Conservation (phyloP, 345 rosid species). For the Brassica cretica region DNA sequence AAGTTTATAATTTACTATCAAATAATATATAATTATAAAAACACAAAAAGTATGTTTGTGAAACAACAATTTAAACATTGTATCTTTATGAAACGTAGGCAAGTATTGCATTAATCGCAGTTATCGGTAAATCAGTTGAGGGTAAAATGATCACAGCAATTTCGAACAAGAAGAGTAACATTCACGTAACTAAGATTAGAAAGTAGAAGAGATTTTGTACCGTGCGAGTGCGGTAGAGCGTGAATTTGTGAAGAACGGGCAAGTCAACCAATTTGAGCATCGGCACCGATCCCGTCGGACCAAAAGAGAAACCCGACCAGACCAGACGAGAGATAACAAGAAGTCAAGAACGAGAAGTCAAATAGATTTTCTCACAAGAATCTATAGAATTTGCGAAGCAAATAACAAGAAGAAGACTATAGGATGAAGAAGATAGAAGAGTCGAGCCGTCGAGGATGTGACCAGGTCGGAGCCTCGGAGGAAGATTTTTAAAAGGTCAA, state of each 20-base stretch:
- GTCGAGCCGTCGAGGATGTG: constrained; percentile 35
- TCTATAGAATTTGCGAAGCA: not conserved
- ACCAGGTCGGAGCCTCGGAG: constrained; percentile 3
- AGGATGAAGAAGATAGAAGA: constrained; percentile 18
- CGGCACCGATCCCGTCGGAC: constrained; percentile 40
- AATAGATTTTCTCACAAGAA: not conserved
- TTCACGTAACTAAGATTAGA: not conserved
- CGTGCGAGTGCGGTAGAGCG: constrained; percentile 78
- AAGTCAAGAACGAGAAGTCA: not conserved
- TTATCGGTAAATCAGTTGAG: not conserved
- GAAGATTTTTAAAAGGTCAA: not conserved
- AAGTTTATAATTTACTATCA: too few species aligned
- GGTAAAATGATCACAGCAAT: not conserved
- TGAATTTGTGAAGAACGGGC: constrained; percentile 69
- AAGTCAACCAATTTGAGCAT: constrained; percentile 34
- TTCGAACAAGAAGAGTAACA: not conserved
- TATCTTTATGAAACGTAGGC: too few species aligned
- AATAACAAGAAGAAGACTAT: not conserved
- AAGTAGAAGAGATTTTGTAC: constrained; percentile 33
- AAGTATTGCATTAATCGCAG: not conserved
- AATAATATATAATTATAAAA: too few species aligned
- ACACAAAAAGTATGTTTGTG: too few species aligned
- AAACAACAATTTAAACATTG: too few species aligned
- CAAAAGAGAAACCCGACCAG: constrained; percentile 7
- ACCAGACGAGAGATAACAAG: not conserved